Evolutionary conservation across 1,284 basidiomycete species (phyloP).

Genomic region (Flammula alnicola): DNA sequence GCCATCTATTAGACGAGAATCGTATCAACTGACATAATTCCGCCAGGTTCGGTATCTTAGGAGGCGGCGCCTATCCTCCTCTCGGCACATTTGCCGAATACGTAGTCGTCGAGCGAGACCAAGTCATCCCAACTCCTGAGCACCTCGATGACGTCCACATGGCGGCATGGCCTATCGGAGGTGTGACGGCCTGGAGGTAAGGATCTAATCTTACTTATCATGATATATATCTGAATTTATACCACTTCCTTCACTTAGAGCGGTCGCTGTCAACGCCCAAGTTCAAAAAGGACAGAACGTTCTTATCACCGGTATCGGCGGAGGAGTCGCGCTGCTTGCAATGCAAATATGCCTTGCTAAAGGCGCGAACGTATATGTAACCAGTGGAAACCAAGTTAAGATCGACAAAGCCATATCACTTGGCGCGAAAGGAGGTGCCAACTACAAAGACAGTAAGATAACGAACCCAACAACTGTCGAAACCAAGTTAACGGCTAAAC

Average conservation of each 20-base stretch:
- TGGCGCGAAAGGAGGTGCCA: conserved; percentile 81
- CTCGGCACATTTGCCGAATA: conserved; percentile 83
- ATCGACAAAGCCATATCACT: conserved; percentile 67
- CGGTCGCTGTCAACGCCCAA: conserved; percentile 70
- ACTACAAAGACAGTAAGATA: conserved; percentile 67
- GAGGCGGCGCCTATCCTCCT: conserved; percentile 53
- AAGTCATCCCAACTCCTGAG: conserved; percentile 69
- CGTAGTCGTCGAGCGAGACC: conserved; percentile 71
- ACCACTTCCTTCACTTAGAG: conserved; percentile 47
- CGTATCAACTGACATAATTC: conserved; percentile 12
- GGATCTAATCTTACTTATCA: conserved; percentile 8
- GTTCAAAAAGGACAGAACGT: conserved; percentile 72
- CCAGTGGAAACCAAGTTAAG: conserved; percentile 74
- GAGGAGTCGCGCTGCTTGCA: conserved; percentile 81
- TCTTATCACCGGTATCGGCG: conserved; percentile 81
- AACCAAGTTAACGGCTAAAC: not conserved
- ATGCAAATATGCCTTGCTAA: conserved; percentile 79
- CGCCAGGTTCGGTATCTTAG: conserved; percentile 61
- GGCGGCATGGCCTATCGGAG: conserved; percentile 79
- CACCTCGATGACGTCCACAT: conserved; percentile 75
- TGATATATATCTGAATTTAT: not conserved
- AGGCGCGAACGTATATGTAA: conserved; percentile 85
- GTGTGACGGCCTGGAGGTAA: conserved; percentile 84
- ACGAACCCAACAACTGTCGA: not conserved
- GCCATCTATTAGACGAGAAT: no score